Percentiles rank a stretch among this genome's conserved stretches.
These are phyloP conservation scores for Starmerella riodocensis DNA, from an alignment of 805 yeast species.

Conservation along the genomic window DNA sequence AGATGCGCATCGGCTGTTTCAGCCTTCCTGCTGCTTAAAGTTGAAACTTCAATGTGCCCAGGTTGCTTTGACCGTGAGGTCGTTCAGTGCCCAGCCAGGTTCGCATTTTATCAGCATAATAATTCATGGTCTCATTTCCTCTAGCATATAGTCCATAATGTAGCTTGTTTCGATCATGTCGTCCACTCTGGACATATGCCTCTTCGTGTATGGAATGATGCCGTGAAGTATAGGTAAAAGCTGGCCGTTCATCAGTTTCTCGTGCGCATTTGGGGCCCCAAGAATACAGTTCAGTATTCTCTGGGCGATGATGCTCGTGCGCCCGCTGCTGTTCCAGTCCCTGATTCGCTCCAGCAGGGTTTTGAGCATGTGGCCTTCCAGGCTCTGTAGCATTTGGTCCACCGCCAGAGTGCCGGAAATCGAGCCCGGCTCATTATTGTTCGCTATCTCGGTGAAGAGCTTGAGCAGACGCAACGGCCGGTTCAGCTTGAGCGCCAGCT, in stretches of 20 bases:
- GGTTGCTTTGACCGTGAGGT: too few relatives aligned
- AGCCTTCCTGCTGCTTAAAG: too few relatives aligned
- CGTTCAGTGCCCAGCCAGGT: too few relatives aligned
- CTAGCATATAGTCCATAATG: conserved; percentile 69
- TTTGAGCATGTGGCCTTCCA: conserved; percentile 48
- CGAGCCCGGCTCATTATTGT: conserved; percentile 35
- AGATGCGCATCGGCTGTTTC: too few relatives aligned
- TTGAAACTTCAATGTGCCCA: too few relatives aligned
- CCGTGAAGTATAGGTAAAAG: conserved; percentile 58
- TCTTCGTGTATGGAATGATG: conserved; percentile 76
- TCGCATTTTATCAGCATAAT: background rate
- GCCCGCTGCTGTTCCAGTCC: conserved; percentile 90
- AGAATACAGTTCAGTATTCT: conserved; percentile 56
- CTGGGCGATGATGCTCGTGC: conserved; percentile 70
- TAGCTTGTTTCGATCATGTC: conserved; percentile 75
- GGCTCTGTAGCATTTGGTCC: conserved; percentile 46
- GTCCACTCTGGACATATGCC: conserved; percentile 69
- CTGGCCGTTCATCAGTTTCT: conserved; percentile 46
- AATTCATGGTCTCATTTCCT: conserved; percentile 36
- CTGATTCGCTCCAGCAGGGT: conserved; percentile 60
- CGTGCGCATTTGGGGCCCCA: conserved; percentile 36
- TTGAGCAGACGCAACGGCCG: conserved; percentile 82
- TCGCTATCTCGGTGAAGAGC: conserved; percentile 50
- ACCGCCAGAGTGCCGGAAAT: conserved; percentile 45
- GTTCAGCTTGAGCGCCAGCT: conserved; percentile 70